These are phyloP conservation scores for Chondrus crispus DNA, from an alignment of 23 red algal species.

Conservation along the genomic window DNA sequence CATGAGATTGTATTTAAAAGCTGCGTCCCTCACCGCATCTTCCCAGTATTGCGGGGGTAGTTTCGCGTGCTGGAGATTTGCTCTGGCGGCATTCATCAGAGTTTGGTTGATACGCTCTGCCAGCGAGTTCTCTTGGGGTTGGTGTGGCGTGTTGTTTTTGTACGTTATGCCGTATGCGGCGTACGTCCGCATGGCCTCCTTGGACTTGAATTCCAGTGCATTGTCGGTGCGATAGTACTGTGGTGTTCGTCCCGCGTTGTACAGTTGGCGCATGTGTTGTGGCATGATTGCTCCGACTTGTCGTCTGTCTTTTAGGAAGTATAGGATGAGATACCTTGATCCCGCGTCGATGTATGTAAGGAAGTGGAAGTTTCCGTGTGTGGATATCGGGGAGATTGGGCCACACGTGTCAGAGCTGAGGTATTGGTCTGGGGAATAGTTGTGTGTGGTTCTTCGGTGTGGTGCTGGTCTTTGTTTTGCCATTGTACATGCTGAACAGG, in stretches of 20 bases:
- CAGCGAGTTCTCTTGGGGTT: background rate
- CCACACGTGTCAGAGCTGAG: background rate
- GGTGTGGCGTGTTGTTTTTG: background rate
- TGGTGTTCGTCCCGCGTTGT: background rate
- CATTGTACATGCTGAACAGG: background rate
- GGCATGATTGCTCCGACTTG: background rate
- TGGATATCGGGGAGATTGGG: background rate
- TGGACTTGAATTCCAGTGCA: background rate
- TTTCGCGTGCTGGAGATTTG: background rate
- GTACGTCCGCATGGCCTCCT: background rate
- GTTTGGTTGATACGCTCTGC: slow-evolving; percentile 33
- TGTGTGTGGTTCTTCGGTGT: background rate
- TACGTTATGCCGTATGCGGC: background rate
- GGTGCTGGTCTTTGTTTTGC: background rate
- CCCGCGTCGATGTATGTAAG: background rate
- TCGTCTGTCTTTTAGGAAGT: background rate
- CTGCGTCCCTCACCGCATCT: background rate
- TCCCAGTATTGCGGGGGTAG: slow-evolving; percentile 4
- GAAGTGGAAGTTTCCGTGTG: background rate
- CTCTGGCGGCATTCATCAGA: background rate
- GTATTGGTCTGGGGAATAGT: background rate
- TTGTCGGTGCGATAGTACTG: background rate
- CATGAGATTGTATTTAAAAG: slow-evolving; percentile 20
- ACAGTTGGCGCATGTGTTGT: background rate
- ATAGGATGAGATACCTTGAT: background rate